phyloP scores from a whole-genome alignment of 306 rosid species.

The Gynostemma pentaphyllum region DNA sequence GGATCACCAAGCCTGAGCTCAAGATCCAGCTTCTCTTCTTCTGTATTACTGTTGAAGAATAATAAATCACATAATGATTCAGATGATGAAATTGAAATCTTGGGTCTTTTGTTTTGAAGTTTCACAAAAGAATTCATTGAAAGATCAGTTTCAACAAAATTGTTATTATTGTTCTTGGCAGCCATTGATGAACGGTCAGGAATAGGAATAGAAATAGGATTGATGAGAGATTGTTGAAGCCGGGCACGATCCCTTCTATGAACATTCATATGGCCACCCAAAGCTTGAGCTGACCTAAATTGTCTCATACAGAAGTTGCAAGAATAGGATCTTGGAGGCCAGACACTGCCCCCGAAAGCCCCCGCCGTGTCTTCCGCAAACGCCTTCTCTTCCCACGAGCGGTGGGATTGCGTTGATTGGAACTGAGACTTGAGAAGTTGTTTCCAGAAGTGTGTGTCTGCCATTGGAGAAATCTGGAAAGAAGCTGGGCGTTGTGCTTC shows the following conservation, averaged over 20 bases:
- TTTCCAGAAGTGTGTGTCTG: constrained; percentile 18
- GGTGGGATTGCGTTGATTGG: background rate
- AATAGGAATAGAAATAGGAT: no score
- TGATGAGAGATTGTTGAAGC: constrained; percentile 40
- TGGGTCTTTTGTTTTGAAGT: constrained; percentile 40
- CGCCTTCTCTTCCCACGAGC: constrained; percentile 76
- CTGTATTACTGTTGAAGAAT: constrained; percentile 16
- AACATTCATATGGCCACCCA: constrained; percentile 97
- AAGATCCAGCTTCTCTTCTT: constrained; percentile 63
- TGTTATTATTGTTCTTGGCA: background rate
- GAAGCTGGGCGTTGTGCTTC: background rate
- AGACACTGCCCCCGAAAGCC: constrained; percentile 41
- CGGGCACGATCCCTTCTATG: constrained; percentile 82
- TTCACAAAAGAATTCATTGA: no score
- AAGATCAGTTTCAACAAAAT: constrained; percentile 40
- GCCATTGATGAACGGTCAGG: background rate
- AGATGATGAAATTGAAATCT: constrained; percentile 23
- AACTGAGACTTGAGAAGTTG: constrained; percentile 20
- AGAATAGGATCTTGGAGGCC: constrained; percentile 88
- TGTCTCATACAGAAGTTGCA: constrained; percentile 73
- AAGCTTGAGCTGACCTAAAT: constrained; percentile 93
- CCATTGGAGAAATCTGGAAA: constrained; percentile 15
- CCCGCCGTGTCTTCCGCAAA: constrained; percentile 69
- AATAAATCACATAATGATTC: constrained; percentile 20
- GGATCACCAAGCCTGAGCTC: constrained; percentile 82